Evolutionary conservation across 345 rosid genomes (phyloP).

Genomic region (Rhodamnia rubescens): DNA sequence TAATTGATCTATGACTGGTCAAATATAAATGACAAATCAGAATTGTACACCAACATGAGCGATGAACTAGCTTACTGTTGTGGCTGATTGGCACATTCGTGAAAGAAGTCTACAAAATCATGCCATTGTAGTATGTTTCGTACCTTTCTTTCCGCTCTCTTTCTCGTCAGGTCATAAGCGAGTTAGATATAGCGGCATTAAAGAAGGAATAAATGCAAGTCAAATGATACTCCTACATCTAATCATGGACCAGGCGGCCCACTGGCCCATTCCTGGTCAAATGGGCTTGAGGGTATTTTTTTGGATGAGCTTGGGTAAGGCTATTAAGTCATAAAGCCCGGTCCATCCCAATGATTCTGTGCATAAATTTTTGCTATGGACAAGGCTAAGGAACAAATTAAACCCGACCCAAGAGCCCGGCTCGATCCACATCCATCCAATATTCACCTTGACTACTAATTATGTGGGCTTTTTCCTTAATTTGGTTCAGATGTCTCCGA

Average conservation of each 20-base stretch:
- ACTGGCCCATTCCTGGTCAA: not conserved
- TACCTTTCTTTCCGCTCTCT: not conserved
- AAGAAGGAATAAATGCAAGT: not conserved
- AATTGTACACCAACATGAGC: not conserved
- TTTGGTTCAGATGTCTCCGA: not conserved
- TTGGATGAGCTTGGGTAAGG: not conserved
- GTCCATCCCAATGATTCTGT: not conserved
- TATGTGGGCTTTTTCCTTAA: not conserved
- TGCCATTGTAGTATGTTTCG: not conserved
- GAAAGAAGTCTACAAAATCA: not conserved
- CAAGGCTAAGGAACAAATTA: not conserved
- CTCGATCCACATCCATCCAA: not conserved
- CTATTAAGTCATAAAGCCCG: not conserved
- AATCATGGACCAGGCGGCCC: not conserved
- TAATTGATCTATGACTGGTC: not conserved
- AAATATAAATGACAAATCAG: not conserved
- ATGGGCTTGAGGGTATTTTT: not conserved
- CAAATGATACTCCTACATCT: not conserved
- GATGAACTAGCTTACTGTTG: not conserved
- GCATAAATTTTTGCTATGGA: not conserved
- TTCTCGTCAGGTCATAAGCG: not conserved
- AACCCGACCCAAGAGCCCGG: not conserved
- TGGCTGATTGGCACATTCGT: not conserved
- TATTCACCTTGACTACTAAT: not conserved
- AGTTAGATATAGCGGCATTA: not conserved